These are phyloP conservation scores for Ustilaginoidea virens DNA, from an alignment of 2,329 filamentous ascomycete species.

Conservation along the genomic window DNA sequence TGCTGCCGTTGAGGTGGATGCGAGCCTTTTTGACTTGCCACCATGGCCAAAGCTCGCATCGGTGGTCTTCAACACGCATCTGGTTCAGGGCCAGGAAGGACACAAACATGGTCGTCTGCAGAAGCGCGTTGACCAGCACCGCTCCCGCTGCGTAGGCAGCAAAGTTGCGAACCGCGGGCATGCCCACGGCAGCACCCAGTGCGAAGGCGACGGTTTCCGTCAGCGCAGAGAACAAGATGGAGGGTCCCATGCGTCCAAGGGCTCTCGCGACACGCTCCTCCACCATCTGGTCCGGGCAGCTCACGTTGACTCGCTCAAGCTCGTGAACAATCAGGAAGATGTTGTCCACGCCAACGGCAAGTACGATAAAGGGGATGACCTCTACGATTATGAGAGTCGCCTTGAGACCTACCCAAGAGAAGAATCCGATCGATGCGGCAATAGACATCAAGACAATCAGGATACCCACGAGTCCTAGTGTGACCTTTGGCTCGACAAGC, in stretches of 20 bases:
- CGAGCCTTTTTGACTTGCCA: slow-evolving; percentile 63
- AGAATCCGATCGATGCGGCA: slow-evolving; percentile 83
- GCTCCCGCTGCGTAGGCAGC: slow-evolving; percentile 92
- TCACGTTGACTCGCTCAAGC: slow-evolving; percentile 87
- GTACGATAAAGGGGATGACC: slow-evolving; percentile 91
- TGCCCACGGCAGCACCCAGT: slow-evolving; percentile 83
- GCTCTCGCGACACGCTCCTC: slow-evolving; percentile 75
- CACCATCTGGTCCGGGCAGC: slow-evolving; percentile 76
- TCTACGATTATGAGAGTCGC: slow-evolving; percentile 96
- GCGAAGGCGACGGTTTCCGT: slow-evolving; percentile 92
- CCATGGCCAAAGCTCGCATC: slow-evolving; percentile 87
- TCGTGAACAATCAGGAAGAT: slow-evolving; percentile 98
- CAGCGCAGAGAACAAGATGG: slow-evolving; percentile 85
- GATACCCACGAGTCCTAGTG: slow-evolving; percentile 86
- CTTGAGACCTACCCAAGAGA: slow-evolving; percentile 82
- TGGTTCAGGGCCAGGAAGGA: slow-evolving; percentile 87
- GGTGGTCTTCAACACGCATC: slow-evolving; percentile 69
- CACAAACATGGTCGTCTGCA: slow-evolving; percentile 95
- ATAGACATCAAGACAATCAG: slow-evolving; percentile 96
- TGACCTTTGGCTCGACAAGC: slow-evolving; percentile 92
- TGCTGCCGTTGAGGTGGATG: slow-evolving; percentile 42
- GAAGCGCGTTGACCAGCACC: slow-evolving; percentile 89
- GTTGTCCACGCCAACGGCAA: slow-evolving; percentile 95
- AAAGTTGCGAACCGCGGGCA: slow-evolving; percentile 97
- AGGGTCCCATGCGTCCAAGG: slow-evolving; percentile 91